These are phyloP conservation scores for Lentinula sp. DNA, from an alignment of 768 basidiomycete genomes.

Conservation along the genomic window DNA sequence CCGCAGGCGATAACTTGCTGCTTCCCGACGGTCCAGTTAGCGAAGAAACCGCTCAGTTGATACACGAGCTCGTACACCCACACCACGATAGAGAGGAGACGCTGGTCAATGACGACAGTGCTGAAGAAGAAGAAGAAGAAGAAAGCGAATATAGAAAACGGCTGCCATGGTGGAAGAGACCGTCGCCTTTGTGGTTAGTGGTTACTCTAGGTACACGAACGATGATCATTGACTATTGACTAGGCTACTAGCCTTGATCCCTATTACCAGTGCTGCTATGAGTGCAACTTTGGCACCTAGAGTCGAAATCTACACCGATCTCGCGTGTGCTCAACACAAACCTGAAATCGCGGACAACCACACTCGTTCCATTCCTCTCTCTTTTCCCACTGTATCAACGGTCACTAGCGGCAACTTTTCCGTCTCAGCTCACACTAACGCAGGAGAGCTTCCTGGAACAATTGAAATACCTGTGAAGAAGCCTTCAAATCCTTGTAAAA, in stretches of 20 bases:
- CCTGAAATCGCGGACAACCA: slow-evolving; percentile 41
- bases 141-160: slow-evolving; percentile 20
- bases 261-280: slow-evolving; percentile 49
- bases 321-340: slow-evolving; percentile 63
- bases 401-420: neutral
- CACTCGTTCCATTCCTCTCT: neutral
- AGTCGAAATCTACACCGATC: slow-evolving; percentile 67
- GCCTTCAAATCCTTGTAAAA: slow-evolving; percentile 36
- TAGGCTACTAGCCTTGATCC: slow-evolving; percentile 55
- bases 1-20: slow-evolving; percentile 25
- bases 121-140: slow-evolving; percentile 18
- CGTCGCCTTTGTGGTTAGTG: slow-evolving; percentile 68
- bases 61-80: slow-evolving; percentile 39
- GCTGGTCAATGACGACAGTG: slow-evolving; percentile 14
- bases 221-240: neutral
- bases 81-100: slow-evolving; percentile 30
- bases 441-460: neutral
- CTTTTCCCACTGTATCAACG: neutral
- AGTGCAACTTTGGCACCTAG: slow-evolving; percentile 60
- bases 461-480: neutral
- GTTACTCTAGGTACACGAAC: neutral
- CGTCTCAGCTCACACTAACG: neutral
- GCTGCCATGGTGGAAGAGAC: slow-evolving; percentile 70
- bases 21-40: slow-evolving; percentile 39
- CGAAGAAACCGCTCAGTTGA: slow-evolving; percentile 39